Conservation (phyloP, 2,329 filamentous ascomycete species). For the Aspergillus sp. region DNA sequence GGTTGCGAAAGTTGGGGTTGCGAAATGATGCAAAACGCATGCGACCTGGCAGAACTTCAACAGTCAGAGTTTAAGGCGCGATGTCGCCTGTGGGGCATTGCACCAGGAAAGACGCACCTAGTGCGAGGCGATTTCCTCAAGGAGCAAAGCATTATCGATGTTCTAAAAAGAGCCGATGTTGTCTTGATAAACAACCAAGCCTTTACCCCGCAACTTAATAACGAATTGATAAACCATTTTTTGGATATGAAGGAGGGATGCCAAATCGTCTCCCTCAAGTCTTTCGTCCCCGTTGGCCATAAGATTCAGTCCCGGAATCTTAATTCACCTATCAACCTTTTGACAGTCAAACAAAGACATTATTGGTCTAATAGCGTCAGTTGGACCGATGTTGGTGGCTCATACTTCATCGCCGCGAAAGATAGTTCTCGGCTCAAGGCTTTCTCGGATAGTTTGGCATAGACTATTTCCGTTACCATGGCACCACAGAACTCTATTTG, state of each 20-base stretch:
- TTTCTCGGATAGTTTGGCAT: constrained; percentile 45
- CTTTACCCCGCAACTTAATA: constrained; percentile 85
- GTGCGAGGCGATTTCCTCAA: constrained; percentile 81
- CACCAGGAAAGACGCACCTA: constrained; percentile 75
- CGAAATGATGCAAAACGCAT: constrained; percentile 92
- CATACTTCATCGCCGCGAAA: constrained; percentile 85
- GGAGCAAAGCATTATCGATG: constrained; percentile 67
- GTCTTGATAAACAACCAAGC: constrained; percentile 97
- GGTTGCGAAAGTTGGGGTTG: constrained; percentile 96
- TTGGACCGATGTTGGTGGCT: constrained; percentile 82
- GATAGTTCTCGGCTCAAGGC: constrained; percentile 57
- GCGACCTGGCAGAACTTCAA: constrained; percentile 77
- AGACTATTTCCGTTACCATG: constrained; percentile 10
- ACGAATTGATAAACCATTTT: constrained; percentile 82
- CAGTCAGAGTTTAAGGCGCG: constrained; percentile 80
- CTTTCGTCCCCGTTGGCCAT: constrained; percentile 79
- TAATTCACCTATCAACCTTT: constrained; percentile 77
- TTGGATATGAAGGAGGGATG: constrained; percentile 89
- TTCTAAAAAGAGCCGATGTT: constrained; percentile 85
- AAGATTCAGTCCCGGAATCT: constrained; percentile 72
- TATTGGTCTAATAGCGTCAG: constrained; percentile 75
- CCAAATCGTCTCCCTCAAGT: constrained; percentile 87
- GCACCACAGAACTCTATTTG: background rate
- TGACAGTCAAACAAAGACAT: constrained; percentile 71
- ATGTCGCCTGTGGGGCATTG: constrained; percentile 84